Percentiles rank a stretch among this genome's conserved stretches.
Evolutionary conservation across 768 basidiomycete species (phyloP).

Genomic region (Lentinula raphanica): DNA sequence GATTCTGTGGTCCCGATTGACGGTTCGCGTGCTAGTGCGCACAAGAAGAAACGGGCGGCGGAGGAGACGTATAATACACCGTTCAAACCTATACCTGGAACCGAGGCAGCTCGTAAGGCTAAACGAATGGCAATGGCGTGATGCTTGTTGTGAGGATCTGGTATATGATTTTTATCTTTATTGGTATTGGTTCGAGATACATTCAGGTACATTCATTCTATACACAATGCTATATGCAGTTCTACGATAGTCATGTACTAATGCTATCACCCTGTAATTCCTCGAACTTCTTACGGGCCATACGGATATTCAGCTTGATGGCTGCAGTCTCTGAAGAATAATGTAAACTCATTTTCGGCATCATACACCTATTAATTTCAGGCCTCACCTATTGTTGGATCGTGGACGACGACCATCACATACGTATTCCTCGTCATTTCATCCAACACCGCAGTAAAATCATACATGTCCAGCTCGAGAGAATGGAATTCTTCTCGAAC

Average conservation of each 20-base stretch:
- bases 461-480: conserved; percentile 78
- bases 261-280: conserved; percentile 78
- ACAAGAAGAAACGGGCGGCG: conserved; percentile 25
- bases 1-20: conserved; percentile 26
- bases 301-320: conserved; percentile 79
- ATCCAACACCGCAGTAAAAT: conserved; percentile 87
- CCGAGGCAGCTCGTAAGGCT: conserved; percentile 24
- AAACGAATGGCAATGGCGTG: neutral
- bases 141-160: no score
- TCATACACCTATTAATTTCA: neutral
- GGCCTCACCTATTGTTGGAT: conserved; percentile 73
- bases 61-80: conserved; percentile 26
- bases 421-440: conserved; percentile 93
- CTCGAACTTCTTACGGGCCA: conserved; percentile 84
- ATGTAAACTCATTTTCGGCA: neutral
- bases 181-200: no score
- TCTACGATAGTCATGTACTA: conserved; percentile 28
- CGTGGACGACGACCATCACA: conserved; percentile 82
- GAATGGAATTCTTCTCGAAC: conserved; percentile 81
- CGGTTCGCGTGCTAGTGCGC: conserved; percentile 34
- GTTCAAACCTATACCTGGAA: conserved; percentile 32
- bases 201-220: no score
- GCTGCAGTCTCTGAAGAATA: conserved; percentile 74
- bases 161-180: no score
- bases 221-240: no score